A percentile compares a stretch with the other conserved stretches of the same genome.
These are phyloP conservation scores for Hypoxylon trugodes DNA, from an alignment of 495 filamentous ascomycete species.

Conservation along the genomic window DNA sequence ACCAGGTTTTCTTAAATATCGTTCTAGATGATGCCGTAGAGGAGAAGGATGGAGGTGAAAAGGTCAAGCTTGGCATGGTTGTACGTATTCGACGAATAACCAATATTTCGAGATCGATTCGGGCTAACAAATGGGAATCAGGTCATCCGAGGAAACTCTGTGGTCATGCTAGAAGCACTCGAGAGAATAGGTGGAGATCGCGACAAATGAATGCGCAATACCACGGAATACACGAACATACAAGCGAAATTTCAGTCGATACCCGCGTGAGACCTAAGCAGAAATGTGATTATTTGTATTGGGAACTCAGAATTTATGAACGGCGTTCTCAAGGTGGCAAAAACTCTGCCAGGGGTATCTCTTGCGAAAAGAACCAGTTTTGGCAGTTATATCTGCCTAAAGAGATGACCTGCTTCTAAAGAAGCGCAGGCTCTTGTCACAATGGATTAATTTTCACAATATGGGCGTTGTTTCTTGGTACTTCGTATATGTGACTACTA, in stretches of 20 bases:
- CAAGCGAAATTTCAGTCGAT: constrained; percentile 16
- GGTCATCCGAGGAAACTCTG: constrained; percentile 91
- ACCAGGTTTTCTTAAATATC: constrained; percentile 96
- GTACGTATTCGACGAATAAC: constrained; percentile 62
- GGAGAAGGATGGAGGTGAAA: constrained; percentile 91
- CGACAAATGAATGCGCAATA: constrained; percentile 38
- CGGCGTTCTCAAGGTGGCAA: constrained; percentile 25
- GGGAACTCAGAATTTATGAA: neutral
- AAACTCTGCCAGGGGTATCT: neutral
- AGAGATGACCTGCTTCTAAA: too few species aligned
- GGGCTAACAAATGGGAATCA: constrained; percentile 32
- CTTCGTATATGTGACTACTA: too few species aligned
- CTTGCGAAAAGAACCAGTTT: neutral
- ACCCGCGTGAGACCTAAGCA: constrained; percentile 20
- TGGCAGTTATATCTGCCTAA: neutral
- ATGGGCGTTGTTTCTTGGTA: too few species aligned
- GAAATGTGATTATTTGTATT: neutral
- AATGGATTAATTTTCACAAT: too few species aligned
- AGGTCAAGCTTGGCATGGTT: constrained; percentile 90
- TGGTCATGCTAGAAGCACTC: constrained; percentile 91
- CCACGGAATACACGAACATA: constrained; percentile 1
- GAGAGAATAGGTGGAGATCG: constrained; percentile 64
- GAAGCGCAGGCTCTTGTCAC: too few species aligned
- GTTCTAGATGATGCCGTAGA: constrained; percentile 98
- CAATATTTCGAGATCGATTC: neutral